phyloP scores from a whole-genome alignment of 2,329 filamentous ascomycete species.

The Chaetomium olivaceum region DNA sequence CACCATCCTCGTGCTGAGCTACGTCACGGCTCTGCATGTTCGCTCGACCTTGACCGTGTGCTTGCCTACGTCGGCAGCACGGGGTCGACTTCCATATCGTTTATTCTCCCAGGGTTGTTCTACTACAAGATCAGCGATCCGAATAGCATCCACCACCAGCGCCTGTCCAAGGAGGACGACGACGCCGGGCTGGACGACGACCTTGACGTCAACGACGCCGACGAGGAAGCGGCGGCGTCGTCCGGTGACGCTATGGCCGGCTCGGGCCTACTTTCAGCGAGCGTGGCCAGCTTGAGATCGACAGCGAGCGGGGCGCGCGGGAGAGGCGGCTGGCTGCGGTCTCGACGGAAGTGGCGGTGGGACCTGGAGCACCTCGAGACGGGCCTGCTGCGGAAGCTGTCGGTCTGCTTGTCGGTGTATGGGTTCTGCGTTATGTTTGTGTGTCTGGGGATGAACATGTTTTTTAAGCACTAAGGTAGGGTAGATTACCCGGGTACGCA shows the following conservation, averaged over 20 bases:
- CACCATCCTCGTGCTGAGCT: constrained; percentile 77
- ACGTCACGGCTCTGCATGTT: constrained; percentile 90
- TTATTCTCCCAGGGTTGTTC: constrained; percentile 93
- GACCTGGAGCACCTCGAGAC: constrained; percentile 65
- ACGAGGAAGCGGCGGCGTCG: constrained; percentile 46
- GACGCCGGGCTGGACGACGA: constrained; percentile 53
- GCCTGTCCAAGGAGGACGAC: constrained; percentile 87
- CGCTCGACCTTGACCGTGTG: constrained; percentile 82
- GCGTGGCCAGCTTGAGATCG: constrained; percentile 49
- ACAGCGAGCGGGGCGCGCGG: constrained; percentile 19
- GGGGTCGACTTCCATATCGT: constrained; percentile 92
- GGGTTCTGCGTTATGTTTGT: constrained; percentile 86
- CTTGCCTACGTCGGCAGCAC: constrained; percentile 95
- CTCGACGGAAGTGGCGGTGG: constrained; percentile 60
- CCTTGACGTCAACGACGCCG: constrained; percentile 32
- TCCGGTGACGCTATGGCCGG: constrained; percentile 13
- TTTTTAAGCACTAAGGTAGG: constrained; percentile 41
- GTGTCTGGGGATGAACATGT: constrained; percentile 81
- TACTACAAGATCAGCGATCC: constrained; percentile 98
- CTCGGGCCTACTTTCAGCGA: constrained; percentile 44
- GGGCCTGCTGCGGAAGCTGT: constrained; percentile 66
- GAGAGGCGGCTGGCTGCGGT: constrained; percentile 44
- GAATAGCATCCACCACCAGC: constrained; percentile 81
- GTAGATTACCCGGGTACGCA: too few species aligned
- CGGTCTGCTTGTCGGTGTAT: constrained; percentile 77